Evolutionary conservation across 768 basidiomycete species (phyloP).

Genomic region (Glaciozyma martinii): DNA sequence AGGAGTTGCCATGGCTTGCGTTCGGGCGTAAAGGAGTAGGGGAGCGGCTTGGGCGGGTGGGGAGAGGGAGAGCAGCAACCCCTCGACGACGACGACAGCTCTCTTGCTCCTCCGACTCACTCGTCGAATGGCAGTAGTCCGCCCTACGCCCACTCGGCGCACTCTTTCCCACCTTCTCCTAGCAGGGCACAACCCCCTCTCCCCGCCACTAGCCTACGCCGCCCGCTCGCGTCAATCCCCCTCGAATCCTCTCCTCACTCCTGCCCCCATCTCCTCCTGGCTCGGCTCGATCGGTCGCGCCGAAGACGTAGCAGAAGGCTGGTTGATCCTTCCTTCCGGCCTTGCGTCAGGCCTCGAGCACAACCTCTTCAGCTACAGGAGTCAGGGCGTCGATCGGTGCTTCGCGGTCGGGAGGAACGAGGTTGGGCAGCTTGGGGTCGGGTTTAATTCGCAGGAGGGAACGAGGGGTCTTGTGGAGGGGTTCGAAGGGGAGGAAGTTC

Average conservation of each 20-base stretch:
- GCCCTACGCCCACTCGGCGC: not conserved
- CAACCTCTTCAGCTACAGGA: constrained; percentile 11
- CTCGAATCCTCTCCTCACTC: constrained; percentile 16
- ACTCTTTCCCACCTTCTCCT: constrained; percentile 24
- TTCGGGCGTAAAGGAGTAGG: not conserved
- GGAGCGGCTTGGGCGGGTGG: not conserved
- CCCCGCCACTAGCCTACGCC: constrained; percentile 1
- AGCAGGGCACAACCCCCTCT: constrained; percentile 25
- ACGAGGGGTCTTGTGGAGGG: constrained; percentile 28
- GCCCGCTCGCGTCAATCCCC: not conserved
- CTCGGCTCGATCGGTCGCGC: constrained; percentile 20
- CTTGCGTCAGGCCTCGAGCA: constrained; percentile 6
- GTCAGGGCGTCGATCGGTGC: constrained; percentile 10
- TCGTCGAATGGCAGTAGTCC: not conserved
- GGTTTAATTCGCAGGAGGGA: constrained; percentile 21
- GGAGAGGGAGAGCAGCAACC: not conserved
- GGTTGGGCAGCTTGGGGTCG: constrained; percentile 18
- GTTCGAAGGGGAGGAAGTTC: constrained; percentile 20
- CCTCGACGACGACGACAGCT: not conserved
- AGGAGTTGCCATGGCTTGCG: not conserved
- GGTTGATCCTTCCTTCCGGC: not conserved
- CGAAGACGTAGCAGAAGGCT: not conserved
- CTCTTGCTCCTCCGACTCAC: not conserved
- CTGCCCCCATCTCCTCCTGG: constrained; percentile 14
- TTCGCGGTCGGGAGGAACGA: constrained; percentile 25